Conservation (phyloP, 176 grass and related monocot genomes). For the Zizania latifolia region DNA sequence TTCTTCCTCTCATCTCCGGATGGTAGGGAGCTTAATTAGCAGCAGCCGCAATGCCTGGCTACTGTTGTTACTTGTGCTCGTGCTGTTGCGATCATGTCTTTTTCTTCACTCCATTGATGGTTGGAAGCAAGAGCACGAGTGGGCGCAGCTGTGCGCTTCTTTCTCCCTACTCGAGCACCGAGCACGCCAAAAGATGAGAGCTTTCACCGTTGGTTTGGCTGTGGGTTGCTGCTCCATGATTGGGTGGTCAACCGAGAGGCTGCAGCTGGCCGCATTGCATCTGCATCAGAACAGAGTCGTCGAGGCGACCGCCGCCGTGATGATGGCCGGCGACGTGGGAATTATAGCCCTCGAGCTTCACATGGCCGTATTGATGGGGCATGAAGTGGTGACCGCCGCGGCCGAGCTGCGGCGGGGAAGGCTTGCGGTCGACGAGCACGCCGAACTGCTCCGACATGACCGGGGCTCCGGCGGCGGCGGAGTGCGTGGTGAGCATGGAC, state of each 20-base stretch:
- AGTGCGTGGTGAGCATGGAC: slow-evolving; percentile 41
- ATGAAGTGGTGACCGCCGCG: slow-evolving; percentile 35
- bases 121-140: slow-evolving; percentile 16
- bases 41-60: neutral
- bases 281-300: slow-evolving; percentile 53
- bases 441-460: slow-evolving; percentile 49
- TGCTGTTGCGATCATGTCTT: neutral
- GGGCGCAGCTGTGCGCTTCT: neutral
- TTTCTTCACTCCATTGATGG: neutral
- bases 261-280: slow-evolving; percentile 67
- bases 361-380: slow-evolving; percentile 43
- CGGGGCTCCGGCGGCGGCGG: neutral
- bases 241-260: slow-evolving; percentile 44
- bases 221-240: neutral
- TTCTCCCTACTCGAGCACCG: too few species aligned
- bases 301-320: slow-evolving; percentile 22
- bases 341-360: slow-evolving; percentile 48
- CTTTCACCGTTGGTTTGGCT: neutral
- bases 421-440: slow-evolving; percentile 51
- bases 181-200: slow-evolving; percentile 9
- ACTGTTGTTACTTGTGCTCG: neutral
- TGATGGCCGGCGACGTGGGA: neutral
- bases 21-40: neutral
- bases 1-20: slow-evolving; percentile 8
- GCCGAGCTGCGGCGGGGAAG: neutral